Conservation (phyloP, 2,329 filamentous ascomycete species). For the Neofusicoccum cordaticola region DNA sequence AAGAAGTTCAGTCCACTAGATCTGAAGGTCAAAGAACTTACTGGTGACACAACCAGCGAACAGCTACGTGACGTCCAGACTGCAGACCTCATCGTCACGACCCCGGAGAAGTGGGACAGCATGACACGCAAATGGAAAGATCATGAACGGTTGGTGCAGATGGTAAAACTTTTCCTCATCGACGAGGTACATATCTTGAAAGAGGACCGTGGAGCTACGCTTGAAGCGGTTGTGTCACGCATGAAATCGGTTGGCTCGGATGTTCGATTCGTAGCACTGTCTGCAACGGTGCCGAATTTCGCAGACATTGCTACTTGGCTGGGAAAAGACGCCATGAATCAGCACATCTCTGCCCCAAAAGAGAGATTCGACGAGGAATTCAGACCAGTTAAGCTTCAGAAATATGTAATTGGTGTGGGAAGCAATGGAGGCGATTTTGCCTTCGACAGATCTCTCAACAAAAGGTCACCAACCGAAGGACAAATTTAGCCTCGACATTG, state of each 20-base stretch:
- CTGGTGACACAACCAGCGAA: slow-evolving; percentile 70
- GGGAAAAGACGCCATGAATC: slow-evolving; percentile 60
- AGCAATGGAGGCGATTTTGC: slow-evolving; percentile 65
- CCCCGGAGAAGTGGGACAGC: slow-evolving; percentile 89
- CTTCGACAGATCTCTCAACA: slow-evolving; percentile 69
- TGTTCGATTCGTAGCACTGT: slow-evolving; percentile 76
- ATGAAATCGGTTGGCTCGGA: slow-evolving; percentile 78
- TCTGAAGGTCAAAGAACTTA: slow-evolving; percentile 71
- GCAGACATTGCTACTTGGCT: slow-evolving; percentile 78
- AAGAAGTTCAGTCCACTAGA: slow-evolving; percentile 68
- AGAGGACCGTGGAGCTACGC: slow-evolving; percentile 71
- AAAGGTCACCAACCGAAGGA: slow-evolving; percentile 40
- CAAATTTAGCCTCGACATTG: too few species aligned
- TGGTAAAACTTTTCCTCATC: slow-evolving; percentile 78
- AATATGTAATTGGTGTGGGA: slow-evolving; percentile 72
- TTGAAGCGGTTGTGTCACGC: slow-evolving; percentile 80
- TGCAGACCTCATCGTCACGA: slow-evolving; percentile 81
- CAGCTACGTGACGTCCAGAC: slow-evolving; percentile 68
- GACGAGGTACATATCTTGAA: slow-evolving; percentile 88
- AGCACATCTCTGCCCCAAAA: slow-evolving; percentile 61
- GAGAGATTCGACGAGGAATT: slow-evolving; percentile 78
- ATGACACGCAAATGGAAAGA: slow-evolving; percentile 86
- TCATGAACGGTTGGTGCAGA: slow-evolving; percentile 68
- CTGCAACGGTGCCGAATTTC: slow-evolving; percentile 80
- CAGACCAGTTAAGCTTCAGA: slow-evolving; percentile 72